Percentiles rank a stretch among this genome's conserved stretches.
Conservation (phyloP, 768 basidiomycete species). For the Macrolepiota albuminosa region DNA sequence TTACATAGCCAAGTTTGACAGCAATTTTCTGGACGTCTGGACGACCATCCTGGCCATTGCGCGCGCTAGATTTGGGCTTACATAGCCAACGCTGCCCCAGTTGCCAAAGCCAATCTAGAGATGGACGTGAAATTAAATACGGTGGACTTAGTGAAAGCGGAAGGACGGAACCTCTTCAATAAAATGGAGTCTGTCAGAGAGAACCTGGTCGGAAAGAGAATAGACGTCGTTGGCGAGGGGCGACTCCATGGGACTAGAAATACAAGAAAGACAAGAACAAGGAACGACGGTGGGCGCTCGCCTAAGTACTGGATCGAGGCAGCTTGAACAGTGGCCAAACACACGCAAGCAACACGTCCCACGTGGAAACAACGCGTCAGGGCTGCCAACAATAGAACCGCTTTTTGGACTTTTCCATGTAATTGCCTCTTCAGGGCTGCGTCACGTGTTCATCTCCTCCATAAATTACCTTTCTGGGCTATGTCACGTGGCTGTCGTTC, state of each 20-base stretch:
- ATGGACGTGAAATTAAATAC: slow-evolving; percentile 7
- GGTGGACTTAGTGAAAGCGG: neutral
- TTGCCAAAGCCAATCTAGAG: slow-evolving; percentile 85
- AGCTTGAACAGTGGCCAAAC: slow-evolving; percentile 36
- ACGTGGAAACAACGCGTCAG: slow-evolving; percentile 15
- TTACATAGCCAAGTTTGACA: slow-evolving; percentile 82
- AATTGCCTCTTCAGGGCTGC: neutral
- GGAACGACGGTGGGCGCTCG: slow-evolving; percentile 12
- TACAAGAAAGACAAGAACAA: slow-evolving; percentile 43
- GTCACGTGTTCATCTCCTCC: neutral
- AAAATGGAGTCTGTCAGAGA: slow-evolving; percentile 69
- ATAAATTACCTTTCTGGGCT: neutral
- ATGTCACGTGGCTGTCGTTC: neutral
- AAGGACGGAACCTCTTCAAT: slow-evolving; percentile 58
- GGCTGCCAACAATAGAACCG: neutral
- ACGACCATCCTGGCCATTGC: slow-evolving; percentile 27
- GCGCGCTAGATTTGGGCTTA: slow-evolving; percentile 46
- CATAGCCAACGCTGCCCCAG: slow-evolving; percentile 93
- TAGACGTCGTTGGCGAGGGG: slow-evolving; percentile 54
- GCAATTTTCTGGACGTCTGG: slow-evolving; percentile 61
- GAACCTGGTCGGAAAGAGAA: slow-evolving; percentile 67
- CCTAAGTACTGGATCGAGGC: slow-evolving; percentile 5
- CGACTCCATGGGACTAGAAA: slow-evolving; percentile 38
- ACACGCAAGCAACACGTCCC: slow-evolving; percentile 27
- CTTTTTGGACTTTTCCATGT: neutral